These are phyloP conservation scores for Pestalotiopsis fici DNA, from an alignment of 2,329 filamentous ascomycete genomes.

Conservation along the genomic window DNA sequence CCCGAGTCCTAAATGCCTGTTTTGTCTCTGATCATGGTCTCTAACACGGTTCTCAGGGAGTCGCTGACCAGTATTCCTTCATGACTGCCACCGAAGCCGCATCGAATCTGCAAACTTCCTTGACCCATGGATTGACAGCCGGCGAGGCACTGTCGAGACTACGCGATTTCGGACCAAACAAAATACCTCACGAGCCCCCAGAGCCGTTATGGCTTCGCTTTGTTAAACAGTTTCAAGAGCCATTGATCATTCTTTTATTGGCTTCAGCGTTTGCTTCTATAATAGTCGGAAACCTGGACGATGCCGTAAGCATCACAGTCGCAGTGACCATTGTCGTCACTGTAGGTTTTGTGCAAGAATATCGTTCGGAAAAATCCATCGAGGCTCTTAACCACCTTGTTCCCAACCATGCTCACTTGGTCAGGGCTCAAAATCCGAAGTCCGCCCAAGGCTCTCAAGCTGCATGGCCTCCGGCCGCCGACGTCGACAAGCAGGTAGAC, in stretches of 20 bases:
- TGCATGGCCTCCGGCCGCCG: constrained; percentile 49
- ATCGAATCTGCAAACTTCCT: constrained; percentile 76
- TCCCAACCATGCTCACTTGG: constrained; percentile 93
- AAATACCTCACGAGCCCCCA: constrained; percentile 89
- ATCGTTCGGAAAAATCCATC: constrained; percentile 94
- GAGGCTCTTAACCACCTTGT: constrained; percentile 93
- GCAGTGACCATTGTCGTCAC: constrained; percentile 96
- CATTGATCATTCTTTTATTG: constrained; percentile 88
- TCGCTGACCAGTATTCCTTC: constrained; percentile 63
- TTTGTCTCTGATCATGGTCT: background rate
- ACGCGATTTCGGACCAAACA: constrained; percentile 83
- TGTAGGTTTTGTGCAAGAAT: constrained; percentile 96
- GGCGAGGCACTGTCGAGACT: constrained; percentile 80
- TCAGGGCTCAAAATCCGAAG: constrained; percentile 59
- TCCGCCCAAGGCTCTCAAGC: constrained; percentile 30
- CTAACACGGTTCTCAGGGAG: constrained; percentile 36
- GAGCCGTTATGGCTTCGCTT: constrained; percentile 96
- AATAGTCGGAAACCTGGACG: constrained; percentile 89
- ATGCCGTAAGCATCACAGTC: constrained; percentile 92
- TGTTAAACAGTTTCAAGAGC: constrained; percentile 94
- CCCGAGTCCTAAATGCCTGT: background rate
- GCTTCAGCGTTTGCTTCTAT: constrained; percentile 87
- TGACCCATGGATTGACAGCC: constrained; percentile 77
- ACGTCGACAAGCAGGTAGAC: constrained; percentile 49
- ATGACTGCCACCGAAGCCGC: constrained; percentile 81